Evolutionary conservation across 169 alveolate genomes (phyloP), one percentile per base, ranked within the genome.

Genomic region (Theileria sp.): DNA sequence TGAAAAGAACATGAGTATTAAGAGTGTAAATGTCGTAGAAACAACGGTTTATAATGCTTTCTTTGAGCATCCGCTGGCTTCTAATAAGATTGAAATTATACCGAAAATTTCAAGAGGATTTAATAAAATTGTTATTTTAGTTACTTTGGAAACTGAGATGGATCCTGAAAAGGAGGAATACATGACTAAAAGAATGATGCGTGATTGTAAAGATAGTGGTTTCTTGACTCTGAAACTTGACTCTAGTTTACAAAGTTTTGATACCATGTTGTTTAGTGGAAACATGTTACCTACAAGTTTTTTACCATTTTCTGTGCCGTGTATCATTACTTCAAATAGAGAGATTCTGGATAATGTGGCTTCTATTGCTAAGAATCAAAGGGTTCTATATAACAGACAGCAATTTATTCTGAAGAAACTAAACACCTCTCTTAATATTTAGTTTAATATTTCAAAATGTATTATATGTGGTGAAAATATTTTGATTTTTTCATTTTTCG

Each of bases 211-310:
- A 3, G 36, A 66, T 19, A 64, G 58, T 13, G 88, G 88, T 19
- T 19, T 25, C 23, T 7, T 82, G 44, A 34, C 73, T 51, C 58
- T 82, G 54, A 78, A 64, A 30, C 36, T 82, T 1, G 54, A 38
- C 56, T 65, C 86, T 12, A 49, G 26, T 30, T 56, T 65, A 34
- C 88, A 82, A 58, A 78, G 85, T 13, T 82, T 82, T 60, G 88
- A 82, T 58, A 82, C 88, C n/a, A 82, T 82, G 88, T 60, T 82
- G 25, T 82, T 76, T 30, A 73, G 86, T 15, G 81, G 88, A 21
- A 77, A 75, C 56, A 69, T 68, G 79, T 25, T 76, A 54, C 88
- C 88, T 12, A 69, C 54, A 0, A 34, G 61, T 44, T 82, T 82
- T 32, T 49, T 50, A 28, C 88, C 88, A 8, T 65, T 82, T 56